Percentiles rank a stretch among this genome's conserved stretches.
Conservation (phyloP, 2,329 filamentous ascomycete genomes). For the Fusarium incarnatum region DNA sequence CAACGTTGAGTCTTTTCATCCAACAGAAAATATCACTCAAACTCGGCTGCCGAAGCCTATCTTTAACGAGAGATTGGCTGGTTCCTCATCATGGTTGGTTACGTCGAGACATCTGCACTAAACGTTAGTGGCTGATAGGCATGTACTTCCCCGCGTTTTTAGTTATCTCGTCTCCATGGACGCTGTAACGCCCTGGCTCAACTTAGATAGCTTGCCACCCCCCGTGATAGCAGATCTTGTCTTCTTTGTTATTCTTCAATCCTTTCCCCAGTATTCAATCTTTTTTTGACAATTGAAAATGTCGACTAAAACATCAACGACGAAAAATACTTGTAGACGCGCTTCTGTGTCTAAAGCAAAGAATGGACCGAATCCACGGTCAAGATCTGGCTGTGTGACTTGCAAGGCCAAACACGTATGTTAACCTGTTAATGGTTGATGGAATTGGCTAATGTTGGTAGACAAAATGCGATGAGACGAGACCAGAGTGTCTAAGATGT, state of each 20-base stretch:
- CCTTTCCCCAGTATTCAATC: too few relatives aligned
- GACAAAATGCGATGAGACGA: conserved; percentile 50
- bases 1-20: neutral
- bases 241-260: conserved; percentile 1
- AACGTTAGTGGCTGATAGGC: conserved; percentile 37
- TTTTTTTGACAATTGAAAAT: neutral
- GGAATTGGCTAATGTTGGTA: conserved; percentile 1
- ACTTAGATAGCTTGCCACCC: conserved; percentile 25
- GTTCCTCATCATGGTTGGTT: conserved; percentile 28
- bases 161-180: conserved; percentile 27
- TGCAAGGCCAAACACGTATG: conserved; percentile 49
- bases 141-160: conserved; percentile 40
- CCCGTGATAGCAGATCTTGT: conserved; percentile 13
- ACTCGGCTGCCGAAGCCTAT: conserved; percentile 19
- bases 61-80: neutral
- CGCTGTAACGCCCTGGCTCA: neutral
- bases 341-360: conserved; percentile 18
- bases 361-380: conserved; percentile 40
- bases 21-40: neutral
- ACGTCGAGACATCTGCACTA: conserved; percentile 4
- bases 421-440: neutral
- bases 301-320: conserved; percentile 21
- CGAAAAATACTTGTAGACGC: conserved; percentile 26
- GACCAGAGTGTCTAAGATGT: conserved; percentile 46
- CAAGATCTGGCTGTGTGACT: conserved; percentile 48